These are phyloP conservation scores for Pisolithus tinctorius DNA, from an alignment of 768 basidiomycete species.

Conservation along the genomic window DNA sequence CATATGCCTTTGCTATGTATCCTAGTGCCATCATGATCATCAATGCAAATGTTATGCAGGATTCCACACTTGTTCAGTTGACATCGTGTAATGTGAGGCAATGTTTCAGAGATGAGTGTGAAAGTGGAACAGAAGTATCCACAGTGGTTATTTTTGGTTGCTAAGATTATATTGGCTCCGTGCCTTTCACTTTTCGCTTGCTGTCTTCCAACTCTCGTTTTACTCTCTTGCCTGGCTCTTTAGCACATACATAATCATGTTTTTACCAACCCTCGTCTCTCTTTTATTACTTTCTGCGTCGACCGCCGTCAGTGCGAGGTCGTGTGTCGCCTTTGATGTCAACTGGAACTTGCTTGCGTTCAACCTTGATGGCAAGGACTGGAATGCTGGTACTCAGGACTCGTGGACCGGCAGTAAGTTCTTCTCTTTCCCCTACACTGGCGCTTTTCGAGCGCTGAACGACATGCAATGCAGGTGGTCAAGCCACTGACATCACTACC, in stretches of 20 bases:
- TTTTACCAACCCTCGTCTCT: slow-evolving; percentile 42
- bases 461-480: slow-evolving; percentile 15
- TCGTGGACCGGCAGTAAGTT: slow-evolving; percentile 56
- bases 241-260: slow-evolving; percentile 22
- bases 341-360: slow-evolving; percentile 84
- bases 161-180: no score
- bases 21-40: not conserved
- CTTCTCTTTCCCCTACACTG: not conserved
- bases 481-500: slow-evolving; percentile 62
- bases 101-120: no score
- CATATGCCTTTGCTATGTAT: slow-evolving; percentile 1
- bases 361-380: slow-evolving; percentile 79
- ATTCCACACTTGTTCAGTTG: not conserved
- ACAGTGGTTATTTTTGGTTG: no score
- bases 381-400: slow-evolving; percentile 65
- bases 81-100: not conserved
- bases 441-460: not conserved
- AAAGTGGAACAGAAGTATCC: no score
- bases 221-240: not conserved
- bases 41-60: slow-evolving; percentile 1
- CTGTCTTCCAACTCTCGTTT: not conserved
- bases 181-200: not conserved
- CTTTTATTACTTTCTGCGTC: slow-evolving; percentile 41
- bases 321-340: slow-evolving; percentile 76
- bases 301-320: slow-evolving; percentile 30